phyloP scores from a whole-genome alignment of 2,329 filamentous ascomycete species.

The Nothomitra cinnamomea region DNA sequence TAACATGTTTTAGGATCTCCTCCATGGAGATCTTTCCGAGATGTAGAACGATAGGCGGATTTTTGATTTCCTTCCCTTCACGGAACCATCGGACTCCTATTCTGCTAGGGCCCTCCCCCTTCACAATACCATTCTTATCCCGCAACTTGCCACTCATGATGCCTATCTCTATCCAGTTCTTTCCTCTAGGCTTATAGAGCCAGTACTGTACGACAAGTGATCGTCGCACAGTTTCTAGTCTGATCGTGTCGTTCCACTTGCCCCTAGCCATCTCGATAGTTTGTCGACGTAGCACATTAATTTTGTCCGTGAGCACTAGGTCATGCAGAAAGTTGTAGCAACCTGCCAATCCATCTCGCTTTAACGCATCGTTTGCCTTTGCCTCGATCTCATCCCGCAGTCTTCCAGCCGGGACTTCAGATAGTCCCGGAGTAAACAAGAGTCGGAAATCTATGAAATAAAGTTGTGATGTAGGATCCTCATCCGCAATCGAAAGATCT shows the following conservation, averaged over 20 bases:
- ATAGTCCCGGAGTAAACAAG: conserved; percentile 52
- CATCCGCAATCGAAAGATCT: conserved; percentile 77
- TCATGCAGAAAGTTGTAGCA: conserved; percentile 82
- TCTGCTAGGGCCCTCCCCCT: conserved; percentile 30
- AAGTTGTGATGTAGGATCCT: conserved; percentile 68
- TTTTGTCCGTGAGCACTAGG: conserved; percentile 76
- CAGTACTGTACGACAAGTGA: conserved; percentile 85
- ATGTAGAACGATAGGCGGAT: conserved; percentile 51
- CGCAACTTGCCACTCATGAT: conserved; percentile 44
- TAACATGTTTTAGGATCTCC: conserved; percentile 51
- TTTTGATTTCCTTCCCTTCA: conserved; percentile 57
- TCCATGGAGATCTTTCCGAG: conserved; percentile 54
- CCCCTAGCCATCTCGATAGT: conserved; percentile 49
- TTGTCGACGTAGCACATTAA: conserved; percentile 66
- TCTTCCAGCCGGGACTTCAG: conserved; percentile 39
- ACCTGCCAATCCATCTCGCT: conserved; percentile 52
- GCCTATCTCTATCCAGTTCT: conserved; percentile 85
- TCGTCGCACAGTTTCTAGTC: conserved; percentile 63
- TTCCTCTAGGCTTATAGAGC: conserved; percentile 50
- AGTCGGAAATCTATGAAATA: conserved; percentile 91
- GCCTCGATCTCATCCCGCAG: conserved; percentile 51
- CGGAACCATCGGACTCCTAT: conserved; percentile 68
- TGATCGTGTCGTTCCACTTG: conserved; percentile 63
- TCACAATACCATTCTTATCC: conserved; percentile 25
- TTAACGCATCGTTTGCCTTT: conserved; percentile 54